Evolutionary conservation across 2,329 filamentous ascomycete genomes (phyloP).

Genomic region (Ramichloridium luteum): DNA sequence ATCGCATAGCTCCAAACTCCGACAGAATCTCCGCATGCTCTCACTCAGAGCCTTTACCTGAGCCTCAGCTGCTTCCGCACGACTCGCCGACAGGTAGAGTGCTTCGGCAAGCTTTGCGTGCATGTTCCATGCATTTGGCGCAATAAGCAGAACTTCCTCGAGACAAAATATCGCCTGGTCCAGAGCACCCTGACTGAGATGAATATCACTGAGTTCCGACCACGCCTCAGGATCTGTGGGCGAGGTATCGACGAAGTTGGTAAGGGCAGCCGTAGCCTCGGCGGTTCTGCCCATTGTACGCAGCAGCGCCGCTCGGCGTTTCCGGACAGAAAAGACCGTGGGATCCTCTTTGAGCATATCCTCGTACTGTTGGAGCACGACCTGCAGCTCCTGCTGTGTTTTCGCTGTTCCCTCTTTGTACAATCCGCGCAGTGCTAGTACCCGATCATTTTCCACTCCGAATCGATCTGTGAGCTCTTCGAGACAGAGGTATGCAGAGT

Average conservation of each 20-base stretch:
- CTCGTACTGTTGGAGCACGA: constrained; percentile 66
- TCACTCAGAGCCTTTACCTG: constrained; percentile 48
- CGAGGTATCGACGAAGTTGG: constrained; percentile 64
- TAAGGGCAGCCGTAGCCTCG: constrained; percentile 65
- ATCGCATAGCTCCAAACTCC: constrained; percentile 87
- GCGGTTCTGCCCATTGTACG: constrained; percentile 55
- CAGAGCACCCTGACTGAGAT: constrained; percentile 65
- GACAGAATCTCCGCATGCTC: constrained; percentile 71
- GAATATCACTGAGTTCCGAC: constrained; percentile 82
- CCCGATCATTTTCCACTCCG: constrained; percentile 68
- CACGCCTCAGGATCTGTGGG: constrained; percentile 89
- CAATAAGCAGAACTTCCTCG: constrained; percentile 78
- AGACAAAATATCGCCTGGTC: constrained; percentile 75
- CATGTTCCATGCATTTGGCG: constrained; percentile 93
- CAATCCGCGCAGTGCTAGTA: constrained; percentile 72
- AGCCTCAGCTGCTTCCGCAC: constrained; percentile 23
- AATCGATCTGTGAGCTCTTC: constrained; percentile 69
- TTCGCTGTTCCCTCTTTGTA: constrained; percentile 72
- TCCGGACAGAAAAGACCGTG: constrained; percentile 73
- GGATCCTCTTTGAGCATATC: constrained; percentile 59
- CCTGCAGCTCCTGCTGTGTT: constrained; percentile 51
- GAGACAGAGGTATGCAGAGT: constrained; percentile 62
- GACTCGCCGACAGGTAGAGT: constrained; percentile 51
- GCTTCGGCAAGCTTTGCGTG: constrained; percentile 81
- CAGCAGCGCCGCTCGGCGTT: constrained; percentile 70